phyloP scores from a whole-genome alignment of 2,329 filamentous ascomycete species.

The Epichloe sp. region DNA sequence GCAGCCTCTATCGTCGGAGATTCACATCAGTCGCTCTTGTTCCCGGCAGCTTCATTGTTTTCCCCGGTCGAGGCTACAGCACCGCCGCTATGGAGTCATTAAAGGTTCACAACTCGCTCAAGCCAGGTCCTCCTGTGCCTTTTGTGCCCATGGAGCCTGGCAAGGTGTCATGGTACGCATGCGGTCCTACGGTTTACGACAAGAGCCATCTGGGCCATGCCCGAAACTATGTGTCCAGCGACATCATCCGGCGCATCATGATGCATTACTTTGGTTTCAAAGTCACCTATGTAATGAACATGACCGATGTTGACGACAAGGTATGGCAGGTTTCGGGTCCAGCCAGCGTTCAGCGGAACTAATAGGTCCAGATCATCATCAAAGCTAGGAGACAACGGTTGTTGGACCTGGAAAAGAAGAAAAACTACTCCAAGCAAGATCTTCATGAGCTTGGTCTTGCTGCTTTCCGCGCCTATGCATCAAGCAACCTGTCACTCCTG shows the following conservation, averaged over 20 bases:
- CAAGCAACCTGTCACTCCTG: constrained; percentile 41
- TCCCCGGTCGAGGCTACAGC: constrained; percentile 20
- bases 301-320: constrained; percentile 74
- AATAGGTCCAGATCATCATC: constrained; percentile 36
- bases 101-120: constrained; percentile 70
- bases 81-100: constrained; percentile 39
- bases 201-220: constrained; percentile 74
- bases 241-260: constrained; percentile 75
- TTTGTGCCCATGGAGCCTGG: constrained; percentile 61
- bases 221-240: constrained; percentile 80
- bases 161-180: constrained; percentile 76
- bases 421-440: constrained; percentile 38
- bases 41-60: constrained; percentile 14
- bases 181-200: constrained; percentile 77
- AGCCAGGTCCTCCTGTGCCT: constrained; percentile 54
- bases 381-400: constrained; percentile 65
- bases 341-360: not conserved
- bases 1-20: constrained; percentile 17
- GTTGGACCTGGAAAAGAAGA: constrained; percentile 66
- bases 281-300: constrained; percentile 84
- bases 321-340: constrained; percentile 20
- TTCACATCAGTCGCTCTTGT: constrained; percentile 14
- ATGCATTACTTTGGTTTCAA: constrained; percentile 72
- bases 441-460: constrained; percentile 33
- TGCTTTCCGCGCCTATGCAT: constrained; percentile 43